Percentiles rank a stretch among this genome's conserved stretches.
phyloP scores from a whole-genome alignment of 495 filamentous ascomycete genomes.

The Parachaetomium inaequale region DNA sequence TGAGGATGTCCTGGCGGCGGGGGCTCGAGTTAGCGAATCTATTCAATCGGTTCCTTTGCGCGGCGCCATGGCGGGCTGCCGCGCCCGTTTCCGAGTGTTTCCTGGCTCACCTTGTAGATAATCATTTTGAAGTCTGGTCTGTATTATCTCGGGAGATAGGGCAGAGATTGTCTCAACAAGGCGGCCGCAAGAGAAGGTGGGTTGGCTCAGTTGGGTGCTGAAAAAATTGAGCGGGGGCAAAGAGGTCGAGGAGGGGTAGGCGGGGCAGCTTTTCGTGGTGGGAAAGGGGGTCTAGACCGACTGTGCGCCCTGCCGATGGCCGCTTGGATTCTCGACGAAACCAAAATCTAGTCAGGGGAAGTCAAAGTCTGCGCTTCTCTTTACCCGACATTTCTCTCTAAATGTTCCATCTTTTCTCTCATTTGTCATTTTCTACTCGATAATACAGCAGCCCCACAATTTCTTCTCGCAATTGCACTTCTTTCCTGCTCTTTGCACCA shows the following conservation, averaged over 20 bases:
- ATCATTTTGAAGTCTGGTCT: conserved; percentile 63
- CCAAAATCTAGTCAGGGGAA: neutral
- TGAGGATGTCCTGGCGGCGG: conserved; percentile 69
- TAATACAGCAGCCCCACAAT: neutral
- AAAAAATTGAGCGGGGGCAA: conserved; percentile 23
- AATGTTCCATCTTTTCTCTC: no score
- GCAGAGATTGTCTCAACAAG: conserved; percentile 22
- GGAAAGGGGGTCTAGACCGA: neutral
- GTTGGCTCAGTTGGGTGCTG: conserved; percentile 1
- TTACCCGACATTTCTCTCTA: no score
- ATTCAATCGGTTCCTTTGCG: neutral
- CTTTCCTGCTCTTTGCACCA: neutral
- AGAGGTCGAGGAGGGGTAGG: conserved; percentile 30
- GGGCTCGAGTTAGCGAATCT: conserved; percentile 20
- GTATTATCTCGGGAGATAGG: conserved; percentile 1
- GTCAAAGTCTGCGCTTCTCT: no score
- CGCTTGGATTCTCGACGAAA: neutral
- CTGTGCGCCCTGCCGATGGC: neutral
- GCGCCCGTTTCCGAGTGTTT: neutral
- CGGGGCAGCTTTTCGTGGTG: conserved; percentile 21
- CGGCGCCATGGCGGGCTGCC: conserved; percentile 33
- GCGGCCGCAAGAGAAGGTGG: conserved; percentile 7
- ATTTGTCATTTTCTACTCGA: no score
- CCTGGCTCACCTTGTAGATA: conserved; percentile 78
- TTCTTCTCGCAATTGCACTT: neutral